Evolutionary conservation across 1,139 yeast genomes (phyloP), one percentile per base, ranked within the genome.

Genomic region (Yamadazyma oceani): DNA sequence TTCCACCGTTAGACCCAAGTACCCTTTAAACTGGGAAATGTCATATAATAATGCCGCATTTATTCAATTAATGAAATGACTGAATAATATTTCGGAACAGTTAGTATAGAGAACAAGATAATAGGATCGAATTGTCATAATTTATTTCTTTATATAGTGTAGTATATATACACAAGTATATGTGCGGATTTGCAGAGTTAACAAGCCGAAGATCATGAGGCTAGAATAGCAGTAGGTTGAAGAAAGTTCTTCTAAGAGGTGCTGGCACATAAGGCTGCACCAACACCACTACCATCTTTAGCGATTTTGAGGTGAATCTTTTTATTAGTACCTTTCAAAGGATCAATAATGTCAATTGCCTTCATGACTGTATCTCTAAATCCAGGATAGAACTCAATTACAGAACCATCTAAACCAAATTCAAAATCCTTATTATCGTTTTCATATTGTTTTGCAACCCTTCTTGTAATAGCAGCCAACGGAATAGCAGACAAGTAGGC

Each of bases 241-340:
- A 19, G 3, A 26, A 26, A n/a, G 9, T 26, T 16, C n/a, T 12
- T 12, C 14, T 27, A 29, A 29, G 63, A 62, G 24, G 62, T 57
- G 48, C 70, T 62, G 5, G 97, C 97, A 64, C 96, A 86, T 44
- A 90, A 72, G 1, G 97, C 97, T 36, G 97, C 97, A 48, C 97
- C 97, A 31, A 89, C 96, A 44, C 96, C 96, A 42, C 94, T 82
- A 34, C 97, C 97, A 56, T 90, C 97, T 58, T 87, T 85, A 29
- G 96, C 94, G 50, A 89, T 82, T 46, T 80, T 82, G 47, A 90
- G 67, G 47, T 78, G 81, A 34, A 88, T 69, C 50, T 85, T 79
- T 59, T 85, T 81, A 48, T 75, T 77, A 46, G 82, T 82, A 29
- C 85, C 85, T 31, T 82, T 68, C 42, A 88, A 86, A 25, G 90